Conservation (phyloP, 2,329 filamentous ascomycete species). For the Thielaviopsis cerberus region DNA sequence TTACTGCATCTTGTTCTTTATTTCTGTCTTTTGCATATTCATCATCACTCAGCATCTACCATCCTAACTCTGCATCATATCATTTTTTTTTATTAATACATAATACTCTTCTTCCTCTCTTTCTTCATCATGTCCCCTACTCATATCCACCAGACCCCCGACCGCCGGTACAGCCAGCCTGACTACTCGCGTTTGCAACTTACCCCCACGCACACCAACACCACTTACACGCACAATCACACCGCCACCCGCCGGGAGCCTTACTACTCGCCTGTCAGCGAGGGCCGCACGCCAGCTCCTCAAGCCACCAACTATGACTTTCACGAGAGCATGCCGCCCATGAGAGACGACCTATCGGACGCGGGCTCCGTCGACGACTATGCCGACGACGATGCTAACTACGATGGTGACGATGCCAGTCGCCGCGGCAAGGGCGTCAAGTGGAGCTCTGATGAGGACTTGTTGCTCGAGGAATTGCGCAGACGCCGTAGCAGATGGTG, state of each 20-base stretch:
- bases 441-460: conserved; percentile 60
- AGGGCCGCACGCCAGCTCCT: conserved; percentile 7
- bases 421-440: conserved; percentile 41
- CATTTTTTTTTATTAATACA: conserved; percentile 16
- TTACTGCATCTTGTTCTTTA: neutral
- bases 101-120: conserved; percentile 10
- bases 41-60: neutral
- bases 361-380: conserved; percentile 2
- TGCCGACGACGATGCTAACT: conserved; percentile 3
- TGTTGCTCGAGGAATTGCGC: conserved; percentile 4
- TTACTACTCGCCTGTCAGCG: conserved; percentile 11
- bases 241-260: conserved; percentile 5
- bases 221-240: conserved; percentile 7
- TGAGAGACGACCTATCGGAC: conserved; percentile 5
- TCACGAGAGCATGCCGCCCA: conserved; percentile 3
- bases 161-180: conserved; percentile 4
- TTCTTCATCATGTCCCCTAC: conserved; percentile 10
- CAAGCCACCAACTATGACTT: conserved; percentile 8
- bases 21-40: conserved; percentile 2
- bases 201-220: neutral
- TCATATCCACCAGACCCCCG: conserved; percentile 4
- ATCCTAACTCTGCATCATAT: conserved; percentile 17
- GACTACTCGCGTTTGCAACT: conserved; percentile 19
- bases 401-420: conserved; percentile 2
- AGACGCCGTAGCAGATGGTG: conserved; percentile 9